Evolutionary conservation across 352 stramenopile species (phyloP).

Genomic region (Phytophthora pseudosyringae): DNA sequence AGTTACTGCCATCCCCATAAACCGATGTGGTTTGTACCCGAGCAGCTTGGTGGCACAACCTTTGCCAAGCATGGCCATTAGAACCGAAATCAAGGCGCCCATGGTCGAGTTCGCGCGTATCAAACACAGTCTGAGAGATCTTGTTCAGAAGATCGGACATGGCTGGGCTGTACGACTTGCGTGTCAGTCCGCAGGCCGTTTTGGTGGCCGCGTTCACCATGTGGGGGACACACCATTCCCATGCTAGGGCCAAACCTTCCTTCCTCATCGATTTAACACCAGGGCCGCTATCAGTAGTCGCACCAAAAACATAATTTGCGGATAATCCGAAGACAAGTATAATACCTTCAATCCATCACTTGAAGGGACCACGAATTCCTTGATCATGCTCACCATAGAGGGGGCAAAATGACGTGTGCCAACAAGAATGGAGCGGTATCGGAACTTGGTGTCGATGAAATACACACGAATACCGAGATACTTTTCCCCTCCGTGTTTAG

Average conservation of each 20-base stretch:
- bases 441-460: slow-evolving; percentile 1
- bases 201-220: slow-evolving; percentile 10
- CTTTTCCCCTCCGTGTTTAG: background rate
- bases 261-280: slow-evolving; percentile 14
- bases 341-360: slow-evolving; percentile 4
- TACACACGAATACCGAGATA: slow-evolving; percentile 7
- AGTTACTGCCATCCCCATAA: slow-evolving; percentile 4
- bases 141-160: slow-evolving; percentile 6
- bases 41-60: no score
- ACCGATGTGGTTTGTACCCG: slow-evolving; percentile 7
- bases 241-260: background rate
- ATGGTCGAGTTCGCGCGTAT: slow-evolving; percentile 2
- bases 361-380: background rate
- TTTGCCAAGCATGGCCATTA: no score
- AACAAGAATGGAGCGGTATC: background rate
- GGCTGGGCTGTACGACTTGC: background rate
- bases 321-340: slow-evolving; percentile 3
- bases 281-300: slow-evolving; percentile 1
- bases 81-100: background rate
- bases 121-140: background rate
- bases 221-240: slow-evolving; percentile 15
- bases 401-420: slow-evolving; percentile 1
- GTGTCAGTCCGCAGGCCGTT: background rate
- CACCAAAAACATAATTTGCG: background rate
- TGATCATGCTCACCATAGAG: slow-evolving; percentile 3